Base-by-base conservation (phyloP, 2,329 filamentous ascomycete genomes). In the Coleophoma eucalyptorum region DNA sequence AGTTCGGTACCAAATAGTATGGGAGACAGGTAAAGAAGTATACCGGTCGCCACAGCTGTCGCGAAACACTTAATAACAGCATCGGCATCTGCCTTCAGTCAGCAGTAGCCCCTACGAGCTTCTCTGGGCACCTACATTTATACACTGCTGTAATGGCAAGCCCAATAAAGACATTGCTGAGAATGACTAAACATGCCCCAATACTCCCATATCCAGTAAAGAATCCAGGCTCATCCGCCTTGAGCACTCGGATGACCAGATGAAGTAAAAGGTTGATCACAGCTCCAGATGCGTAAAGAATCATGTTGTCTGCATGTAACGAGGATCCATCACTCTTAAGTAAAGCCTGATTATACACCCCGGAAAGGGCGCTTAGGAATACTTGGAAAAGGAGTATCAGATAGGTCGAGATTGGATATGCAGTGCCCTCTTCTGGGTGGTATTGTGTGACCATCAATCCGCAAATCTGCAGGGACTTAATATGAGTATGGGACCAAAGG, bases 291-390 rank as follows among this genome's bases (percentile, higher is more conserved):
- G 59, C 63, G 53, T 67, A 68, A 2, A 68, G 56, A 2, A 61
- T 59, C 54, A 65, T 67, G 47, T 68, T 68, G 49, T 63, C 60
- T 12, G 62, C 65, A 50, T 69, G 65, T 26, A 68, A 49, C 21
- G 65, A 67, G 13, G 62, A 63, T 43, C 63, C 58, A 31, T 62
- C 61, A 44, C 52, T 57, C 54, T 67, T 65, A 32, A 67, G 57
- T 20, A 69, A 58, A 10, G 56, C 58, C 56, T 69, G 67, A 52
- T 69, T 68, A 50, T 68, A 67, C 13, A 68, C 66, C 32, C 66
- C 62, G 10, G 66, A 60, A 4, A 61, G 50, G 3, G 66, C 64
- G 43, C 64, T 65, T 32, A 68, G 53, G 38, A 63, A 63, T 16
- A 64, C 63, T 50, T 68, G 63, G 48, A 67, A 62, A 20, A 65